A percentile compares a stretch with the other conserved stretches of the same genome.
Conservation (phyloP, 2,329 filamentous ascomycete species). For the Epichloe aotearoae region DNA sequence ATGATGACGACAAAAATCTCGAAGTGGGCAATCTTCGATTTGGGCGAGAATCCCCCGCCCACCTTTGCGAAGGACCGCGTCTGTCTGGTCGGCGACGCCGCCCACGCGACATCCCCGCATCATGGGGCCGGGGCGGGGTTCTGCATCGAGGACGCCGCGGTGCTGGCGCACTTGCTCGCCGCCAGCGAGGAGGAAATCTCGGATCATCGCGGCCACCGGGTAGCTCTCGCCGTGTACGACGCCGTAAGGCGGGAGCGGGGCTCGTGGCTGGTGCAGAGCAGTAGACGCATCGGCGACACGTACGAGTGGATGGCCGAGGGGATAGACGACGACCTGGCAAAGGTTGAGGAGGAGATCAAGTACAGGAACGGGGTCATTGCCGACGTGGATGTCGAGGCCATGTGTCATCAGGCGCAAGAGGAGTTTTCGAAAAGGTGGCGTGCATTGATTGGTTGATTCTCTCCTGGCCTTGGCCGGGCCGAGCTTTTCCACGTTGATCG, state of each 20-base stretch:
- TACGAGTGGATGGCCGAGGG: conserved; percentile 8
- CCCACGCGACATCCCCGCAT: conserved; percentile 5
- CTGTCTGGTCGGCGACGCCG: conserved; percentile 7
- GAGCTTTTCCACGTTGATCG: too few relatives aligned
- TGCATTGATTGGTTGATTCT: not conserved
- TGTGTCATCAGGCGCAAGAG: not conserved
- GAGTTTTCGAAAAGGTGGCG: not conserved
- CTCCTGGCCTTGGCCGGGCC: too few relatives aligned
- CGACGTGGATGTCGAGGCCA: conserved; percentile 1
- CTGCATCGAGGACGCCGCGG: conserved; percentile 4
- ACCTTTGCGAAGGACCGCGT: not conserved
- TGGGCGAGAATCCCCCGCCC: conserved; percentile 5
- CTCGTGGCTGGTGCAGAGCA: conserved; percentile 4
- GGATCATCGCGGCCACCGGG: not conserved
- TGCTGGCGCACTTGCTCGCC: conserved; percentile 2
- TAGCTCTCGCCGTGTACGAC: not conserved
- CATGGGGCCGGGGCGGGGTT: conserved; percentile 4
- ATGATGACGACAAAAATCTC: not conserved
- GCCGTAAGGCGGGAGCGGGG: not conserved
- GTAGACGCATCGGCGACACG: conserved; percentile 5
- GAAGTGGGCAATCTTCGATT: conserved; percentile 6
- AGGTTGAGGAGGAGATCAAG: conserved; percentile 6
- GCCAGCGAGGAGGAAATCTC: not conserved
- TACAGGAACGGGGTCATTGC: conserved; percentile 3
- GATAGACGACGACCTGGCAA: conserved; percentile 3